Evolutionary conservation across 352 stramenopile species (phyloP), one percentile per base, ranked within the genome.

Genomic region (Pythium sukuiense): DNA sequence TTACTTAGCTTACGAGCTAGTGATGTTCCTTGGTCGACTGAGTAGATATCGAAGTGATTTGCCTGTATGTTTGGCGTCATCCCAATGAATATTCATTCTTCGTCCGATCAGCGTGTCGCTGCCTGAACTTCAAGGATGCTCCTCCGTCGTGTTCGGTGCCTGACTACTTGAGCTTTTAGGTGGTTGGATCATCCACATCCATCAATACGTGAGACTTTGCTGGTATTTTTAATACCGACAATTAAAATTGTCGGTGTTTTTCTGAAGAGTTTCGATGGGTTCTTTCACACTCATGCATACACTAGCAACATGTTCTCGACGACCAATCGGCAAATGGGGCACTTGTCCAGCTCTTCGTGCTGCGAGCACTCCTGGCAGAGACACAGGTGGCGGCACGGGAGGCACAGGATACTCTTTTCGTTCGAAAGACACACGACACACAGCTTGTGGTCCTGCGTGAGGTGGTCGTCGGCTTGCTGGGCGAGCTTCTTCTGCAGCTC

Each of bases 231-330:
- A 24, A 24, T 24, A 24, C 20, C 20, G 20, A 24, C 20, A 24
- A 24, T 24, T 0, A 24, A 0, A 24, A 24, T 24, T 24, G 20
- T 24, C 20, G 20, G 20, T 24, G 20, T 24, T 24, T 24, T 24
- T 24, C 20, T 24, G 20, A 24, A 24, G 20, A 24, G 20, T 24
- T 24, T 24, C 20, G 20, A 24, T 24, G 20, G 20, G 20, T 24
- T 24, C 20, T 24, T 24, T 24, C 20, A 24, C 20, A 24, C 41
- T 85, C 72, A 95, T 6, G 87, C 85, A 67, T 93, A 95, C 35
- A 95, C 85, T 26, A 88, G 74, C 65, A 95, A 68, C 76, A 90
- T 93, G 43, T 93, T 87, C 30, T 92, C 83, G 53, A 95, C 90
- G 35, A 85, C 79, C 12, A 93, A 65, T 24, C 87, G 83, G 72